Conservation (phyloP, 2,329 filamentous ascomycete species). For the Penicillium fuscoglaucum region DNA sequence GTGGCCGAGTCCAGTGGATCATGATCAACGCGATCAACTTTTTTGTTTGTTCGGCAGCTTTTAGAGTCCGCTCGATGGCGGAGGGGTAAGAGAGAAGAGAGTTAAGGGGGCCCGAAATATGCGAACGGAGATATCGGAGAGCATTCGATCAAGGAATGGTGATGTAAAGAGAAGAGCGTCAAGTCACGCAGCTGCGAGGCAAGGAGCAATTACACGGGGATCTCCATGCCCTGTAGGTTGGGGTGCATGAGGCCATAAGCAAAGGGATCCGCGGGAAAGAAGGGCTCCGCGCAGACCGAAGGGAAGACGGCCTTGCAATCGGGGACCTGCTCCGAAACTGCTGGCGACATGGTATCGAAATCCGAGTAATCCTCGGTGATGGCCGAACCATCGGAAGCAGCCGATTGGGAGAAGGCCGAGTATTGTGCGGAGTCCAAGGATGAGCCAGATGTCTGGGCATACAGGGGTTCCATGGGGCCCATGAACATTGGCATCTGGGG, state of each 20-base stretch:
- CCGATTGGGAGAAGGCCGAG: constrained; percentile 42
- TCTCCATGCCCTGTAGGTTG: constrained; percentile 22
- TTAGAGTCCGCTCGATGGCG: constrained; percentile 1
- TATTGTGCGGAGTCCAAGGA: constrained; percentile 39
- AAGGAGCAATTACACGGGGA: constrained; percentile 5
- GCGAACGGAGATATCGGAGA: not conserved
- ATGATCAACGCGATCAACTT: constrained; percentile 14
- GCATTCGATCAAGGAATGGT: constrained; percentile 2
- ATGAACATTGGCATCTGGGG: constrained; percentile 37
- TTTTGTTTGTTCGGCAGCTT: constrained; percentile 16
- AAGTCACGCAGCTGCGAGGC: constrained; percentile 8
- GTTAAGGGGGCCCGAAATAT: constrained; percentile 3
- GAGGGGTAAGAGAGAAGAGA: not conserved
- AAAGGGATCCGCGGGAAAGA: constrained; percentile 29
- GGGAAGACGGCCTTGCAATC: constrained; percentile 35
- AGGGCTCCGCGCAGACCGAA: constrained; percentile 32
- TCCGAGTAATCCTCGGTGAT: constrained; percentile 42
- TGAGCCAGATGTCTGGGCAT: constrained; percentile 40
- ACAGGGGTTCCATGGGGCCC: constrained; percentile 36
- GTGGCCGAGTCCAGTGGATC: constrained; percentile 21
- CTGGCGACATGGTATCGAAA: constrained; percentile 38
- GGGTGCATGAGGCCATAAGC: constrained; percentile 25
- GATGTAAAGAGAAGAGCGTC: constrained; percentile 2
- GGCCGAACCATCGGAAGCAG: constrained; percentile 42
- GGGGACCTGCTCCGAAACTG: constrained; percentile 33